Percentiles rank a stretch among this genome's conserved stretches.
Conservation (phyloP, 352 stramenopile species). For the Phytophthora agathidicida region DNA sequence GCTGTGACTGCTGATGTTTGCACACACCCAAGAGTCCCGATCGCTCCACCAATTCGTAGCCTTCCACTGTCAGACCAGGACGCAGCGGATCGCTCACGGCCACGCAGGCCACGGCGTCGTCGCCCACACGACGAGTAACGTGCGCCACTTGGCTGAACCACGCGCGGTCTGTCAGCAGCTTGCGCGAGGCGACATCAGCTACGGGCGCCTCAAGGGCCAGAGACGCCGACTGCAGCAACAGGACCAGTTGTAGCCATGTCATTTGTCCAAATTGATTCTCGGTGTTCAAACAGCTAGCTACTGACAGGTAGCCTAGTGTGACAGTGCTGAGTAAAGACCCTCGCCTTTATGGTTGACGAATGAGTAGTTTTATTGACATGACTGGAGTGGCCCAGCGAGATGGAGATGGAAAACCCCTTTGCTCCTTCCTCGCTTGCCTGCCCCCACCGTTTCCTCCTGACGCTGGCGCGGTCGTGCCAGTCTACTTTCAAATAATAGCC, state of each 20-base stretch:
- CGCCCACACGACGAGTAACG: conserved; percentile 26
- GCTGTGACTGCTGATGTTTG: conserved; percentile 40
- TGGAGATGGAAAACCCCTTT: not conserved
- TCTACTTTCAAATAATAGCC: conserved; percentile 42
- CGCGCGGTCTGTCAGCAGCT: conserved; percentile 49
- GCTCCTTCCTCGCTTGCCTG: conserved; percentile 6
- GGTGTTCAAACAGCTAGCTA: no score
- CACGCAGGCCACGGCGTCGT: conserved; percentile 32
- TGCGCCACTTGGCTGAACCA: conserved; percentile 58
- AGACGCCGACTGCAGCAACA: conserved; percentile 6
- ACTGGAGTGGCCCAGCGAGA: conserved; percentile 11
- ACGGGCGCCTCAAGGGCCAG: conserved; percentile 14
- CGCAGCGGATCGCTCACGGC: conserved; percentile 38
- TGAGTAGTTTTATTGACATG: conserved; percentile 42
- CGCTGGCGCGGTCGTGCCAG: conserved; percentile 28
- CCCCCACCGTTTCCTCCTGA: conserved; percentile 34
- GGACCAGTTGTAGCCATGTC: conserved; percentile 10
- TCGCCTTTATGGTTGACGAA: conserved; percentile 29
- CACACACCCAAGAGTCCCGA: conserved; percentile 69
- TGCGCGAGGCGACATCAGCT: conserved; percentile 22
- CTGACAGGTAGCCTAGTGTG: no score
- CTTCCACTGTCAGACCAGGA: conserved; percentile 52
- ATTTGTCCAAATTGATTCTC: no score
- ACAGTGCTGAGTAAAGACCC: no score
- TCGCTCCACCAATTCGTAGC: conserved; percentile 79